Conservation (phyloP, 73 alveolate species). For the Paramecium sexaurelia region DNA sequence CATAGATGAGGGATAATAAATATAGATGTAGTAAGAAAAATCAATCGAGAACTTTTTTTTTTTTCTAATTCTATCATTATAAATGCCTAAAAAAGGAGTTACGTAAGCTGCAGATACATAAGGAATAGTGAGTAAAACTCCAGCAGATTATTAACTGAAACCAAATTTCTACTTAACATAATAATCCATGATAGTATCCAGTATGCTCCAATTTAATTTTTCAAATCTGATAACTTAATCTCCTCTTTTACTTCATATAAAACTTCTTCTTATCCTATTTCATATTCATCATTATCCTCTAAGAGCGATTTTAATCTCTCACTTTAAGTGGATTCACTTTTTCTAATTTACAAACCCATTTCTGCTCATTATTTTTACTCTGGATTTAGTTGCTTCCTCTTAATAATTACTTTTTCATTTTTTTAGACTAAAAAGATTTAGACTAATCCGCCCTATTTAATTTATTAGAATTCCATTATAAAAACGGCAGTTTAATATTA, state of each 20-base stretch:
- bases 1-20: constrained; percentile 13
- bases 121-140: neutral
- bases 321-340: neutral
- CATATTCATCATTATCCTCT: neutral
- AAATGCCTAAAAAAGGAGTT: constrained; percentile 17
- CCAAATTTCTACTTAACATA: constrained; percentile 50
- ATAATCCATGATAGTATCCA: constrained; percentile 18
- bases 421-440: neutral
- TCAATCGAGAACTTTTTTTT: neutral
- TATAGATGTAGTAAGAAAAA: neutral
- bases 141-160: constrained; percentile 15
- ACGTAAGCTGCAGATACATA: constrained; percentile 42
- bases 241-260: constrained; percentile 24
- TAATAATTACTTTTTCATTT: neutral
- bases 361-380: neutral
- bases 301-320: neutral
- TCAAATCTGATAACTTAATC: constrained; percentile 36
- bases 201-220: neutral
- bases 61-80: neutral
- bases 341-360: neutral
- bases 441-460: constrained; percentile 51
- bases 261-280: neutral
- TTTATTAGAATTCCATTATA: constrained; percentile 63
- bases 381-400: neutral
- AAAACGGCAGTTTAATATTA: constrained; percentile 57